Evolutionary conservation across 2,329 filamentous ascomycete genomes (phyloP).

Genomic region (Penicillium hordei): DNA sequence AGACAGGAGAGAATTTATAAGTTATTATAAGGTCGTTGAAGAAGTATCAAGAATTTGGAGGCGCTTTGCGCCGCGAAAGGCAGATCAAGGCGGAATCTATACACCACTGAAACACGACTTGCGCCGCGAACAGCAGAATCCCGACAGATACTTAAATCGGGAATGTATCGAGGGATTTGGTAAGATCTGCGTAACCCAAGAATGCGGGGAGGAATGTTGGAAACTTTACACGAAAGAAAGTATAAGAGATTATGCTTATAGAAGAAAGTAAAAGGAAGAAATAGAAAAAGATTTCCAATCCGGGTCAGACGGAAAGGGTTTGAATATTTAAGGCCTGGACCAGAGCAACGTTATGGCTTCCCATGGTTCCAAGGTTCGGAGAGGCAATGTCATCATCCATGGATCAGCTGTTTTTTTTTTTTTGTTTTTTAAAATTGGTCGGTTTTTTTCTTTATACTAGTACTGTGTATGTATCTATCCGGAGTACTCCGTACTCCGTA

Average conservation of each 20-base stretch:
- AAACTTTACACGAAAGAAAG: background rate
- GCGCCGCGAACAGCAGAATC: constrained; percentile 21
- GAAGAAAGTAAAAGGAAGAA: too few species aligned
- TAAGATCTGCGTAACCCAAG: constrained; percentile 13
- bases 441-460: background rate
- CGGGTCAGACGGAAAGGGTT: constrained; percentile 3
- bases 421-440: background rate
- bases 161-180: constrained; percentile 22
- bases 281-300: background rate
- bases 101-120: constrained; percentile 11
- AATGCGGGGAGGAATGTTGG: constrained; percentile 20
- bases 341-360: background rate
- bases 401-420: background rate
- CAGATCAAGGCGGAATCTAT: constrained; percentile 11
- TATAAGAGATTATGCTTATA: too few species aligned
- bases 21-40: background rate
- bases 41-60: background rate
- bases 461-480: background rate
- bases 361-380: constrained; percentile 5
- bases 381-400: constrained; percentile 6
- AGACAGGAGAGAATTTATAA: background rate
- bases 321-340: background rate
- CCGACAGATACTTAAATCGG: constrained; percentile 12
- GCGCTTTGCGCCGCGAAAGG: background rate
- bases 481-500: background rate